phyloP scores from a whole-genome alignment of 2,329 filamentous ascomycete genomes.

The Hymenoscyphus repandus region DNA sequence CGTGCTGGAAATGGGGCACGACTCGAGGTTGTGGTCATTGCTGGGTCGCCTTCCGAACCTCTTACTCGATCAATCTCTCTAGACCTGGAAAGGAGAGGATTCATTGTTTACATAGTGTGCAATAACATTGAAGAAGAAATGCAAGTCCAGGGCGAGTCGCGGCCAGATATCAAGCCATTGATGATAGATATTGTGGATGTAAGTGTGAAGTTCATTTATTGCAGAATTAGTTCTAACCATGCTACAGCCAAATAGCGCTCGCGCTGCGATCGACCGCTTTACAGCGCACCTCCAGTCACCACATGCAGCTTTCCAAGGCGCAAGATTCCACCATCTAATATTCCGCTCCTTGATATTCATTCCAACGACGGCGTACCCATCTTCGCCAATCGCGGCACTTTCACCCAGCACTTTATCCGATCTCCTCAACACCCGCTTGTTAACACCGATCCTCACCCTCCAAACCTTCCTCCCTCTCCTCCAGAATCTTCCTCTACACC shows the following conservation, averaged over 20 bases:
- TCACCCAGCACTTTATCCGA: constrained; percentile 81
- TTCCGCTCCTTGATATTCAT: constrained; percentile 80
- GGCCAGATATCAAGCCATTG: constrained; percentile 76
- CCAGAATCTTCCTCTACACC: constrained; percentile 46
- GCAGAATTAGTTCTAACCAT: constrained; percentile 13
- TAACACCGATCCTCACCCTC: constrained; percentile 82
- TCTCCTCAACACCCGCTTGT: constrained; percentile 84
- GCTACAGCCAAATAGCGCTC: constrained; percentile 59
- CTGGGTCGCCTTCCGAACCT: constrained; percentile 80
- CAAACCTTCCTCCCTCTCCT: constrained; percentile 84
- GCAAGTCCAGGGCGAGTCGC: constrained; percentile 68
- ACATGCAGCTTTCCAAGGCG: constrained; percentile 70
- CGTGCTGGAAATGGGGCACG: constrained; percentile 78
- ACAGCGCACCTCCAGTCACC: constrained; percentile 66
- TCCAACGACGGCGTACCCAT: constrained; percentile 74
- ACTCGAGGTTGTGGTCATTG: constrained; percentile 80
- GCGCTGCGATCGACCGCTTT: constrained; percentile 66
- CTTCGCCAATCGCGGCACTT: constrained; percentile 79
- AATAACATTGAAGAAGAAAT: constrained; percentile 80
- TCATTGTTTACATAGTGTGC: constrained; percentile 88
- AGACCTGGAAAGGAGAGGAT: constrained; percentile 86
- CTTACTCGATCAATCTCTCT: constrained; percentile 77
- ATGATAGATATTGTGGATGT: constrained; percentile 79
- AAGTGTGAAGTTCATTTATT: constrained; percentile 31
- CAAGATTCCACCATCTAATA: constrained; percentile 68